phyloP scores from a whole-genome alignment of 768 basidiomycete genomes.

The Pseudohyphozyma bogoriensis region DNA sequence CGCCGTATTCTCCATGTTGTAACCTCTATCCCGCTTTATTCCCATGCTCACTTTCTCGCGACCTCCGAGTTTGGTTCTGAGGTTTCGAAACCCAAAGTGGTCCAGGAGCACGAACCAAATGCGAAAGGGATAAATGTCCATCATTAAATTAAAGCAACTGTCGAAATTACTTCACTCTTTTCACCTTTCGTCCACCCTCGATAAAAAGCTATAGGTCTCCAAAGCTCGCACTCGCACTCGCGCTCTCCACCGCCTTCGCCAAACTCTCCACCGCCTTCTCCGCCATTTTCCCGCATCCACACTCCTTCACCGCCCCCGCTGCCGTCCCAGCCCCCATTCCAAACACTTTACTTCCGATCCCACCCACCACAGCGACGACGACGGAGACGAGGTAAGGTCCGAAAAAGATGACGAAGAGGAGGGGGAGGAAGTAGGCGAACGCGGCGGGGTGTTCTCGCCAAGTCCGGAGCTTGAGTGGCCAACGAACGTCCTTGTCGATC shows the following conservation, averaged over 20 bases:
- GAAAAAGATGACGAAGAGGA: constrained; percentile 37
- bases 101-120: not conserved
- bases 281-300: too few relatives aligned
- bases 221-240: not conserved
- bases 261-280: not conserved
- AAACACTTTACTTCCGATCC: too few relatives aligned
- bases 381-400: not conserved
- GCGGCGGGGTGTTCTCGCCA: constrained; percentile 54
- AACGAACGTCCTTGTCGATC: constrained; percentile 43
- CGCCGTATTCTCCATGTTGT: not conserved
- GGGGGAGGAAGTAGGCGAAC: constrained; percentile 61
- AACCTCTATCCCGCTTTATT: not conserved
- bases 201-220: constrained; percentile 9
- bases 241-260: not conserved
- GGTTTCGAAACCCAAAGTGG: not conserved
- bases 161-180: not conserved
- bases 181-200: not conserved
- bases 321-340: not conserved
- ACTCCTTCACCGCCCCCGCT: too few relatives aligned
- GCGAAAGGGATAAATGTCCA: not conserved
- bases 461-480: constrained; percentile 50
- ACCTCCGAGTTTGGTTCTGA: not conserved
- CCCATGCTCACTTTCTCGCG: not conserved
- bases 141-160: not conserved
- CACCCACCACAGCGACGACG: not conserved